Conservation (phyloP, 495 filamentous ascomycete genomes). For the Geopyxis carbonaria region DNA sequence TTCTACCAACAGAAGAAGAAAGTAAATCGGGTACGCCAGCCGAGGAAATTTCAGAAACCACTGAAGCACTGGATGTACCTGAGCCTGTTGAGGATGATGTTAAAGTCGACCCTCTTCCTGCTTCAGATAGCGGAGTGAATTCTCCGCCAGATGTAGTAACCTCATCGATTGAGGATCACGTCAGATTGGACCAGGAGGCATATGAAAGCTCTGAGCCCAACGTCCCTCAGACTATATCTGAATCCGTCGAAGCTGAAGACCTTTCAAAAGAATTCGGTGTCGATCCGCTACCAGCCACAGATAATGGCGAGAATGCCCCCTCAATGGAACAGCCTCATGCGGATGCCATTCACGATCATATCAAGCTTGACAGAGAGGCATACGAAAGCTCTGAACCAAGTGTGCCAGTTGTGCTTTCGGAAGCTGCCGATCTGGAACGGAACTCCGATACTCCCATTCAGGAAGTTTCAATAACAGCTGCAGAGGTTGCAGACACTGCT, state of each 20-base stretch:
- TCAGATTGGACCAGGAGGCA: constrained; percentile 59
- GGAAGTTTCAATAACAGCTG: not conserved
- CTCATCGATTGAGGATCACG: constrained; percentile 36
- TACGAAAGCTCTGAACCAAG: constrained; percentile 54
- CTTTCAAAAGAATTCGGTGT: constrained; percentile 11
- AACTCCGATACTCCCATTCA: constrained; percentile 1
- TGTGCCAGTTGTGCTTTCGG: not conserved
- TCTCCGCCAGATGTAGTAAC: constrained; percentile 37
- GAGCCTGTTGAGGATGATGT: constrained; percentile 1
- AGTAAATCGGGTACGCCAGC: not conserved
- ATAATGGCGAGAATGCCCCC: constrained; percentile 2
- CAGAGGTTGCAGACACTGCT: not conserved
- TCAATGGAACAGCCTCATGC: no score
- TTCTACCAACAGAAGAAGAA: not conserved
- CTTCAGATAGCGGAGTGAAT: not conserved
- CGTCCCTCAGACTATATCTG: no score
- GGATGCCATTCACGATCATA: constrained; percentile 34
- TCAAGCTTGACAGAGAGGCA: constrained; percentile 59
- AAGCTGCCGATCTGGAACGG: constrained; percentile 1
- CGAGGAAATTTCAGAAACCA: constrained; percentile 3
- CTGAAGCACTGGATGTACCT: constrained; percentile 2
- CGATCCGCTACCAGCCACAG: constrained; percentile 1
- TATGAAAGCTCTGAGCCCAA: constrained; percentile 55
- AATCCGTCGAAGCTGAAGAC: no score
- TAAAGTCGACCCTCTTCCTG: constrained; percentile 2